Conservation (phyloP, 805 yeast species). For the Yamadazyma takamatsuzukensis region DNA sequence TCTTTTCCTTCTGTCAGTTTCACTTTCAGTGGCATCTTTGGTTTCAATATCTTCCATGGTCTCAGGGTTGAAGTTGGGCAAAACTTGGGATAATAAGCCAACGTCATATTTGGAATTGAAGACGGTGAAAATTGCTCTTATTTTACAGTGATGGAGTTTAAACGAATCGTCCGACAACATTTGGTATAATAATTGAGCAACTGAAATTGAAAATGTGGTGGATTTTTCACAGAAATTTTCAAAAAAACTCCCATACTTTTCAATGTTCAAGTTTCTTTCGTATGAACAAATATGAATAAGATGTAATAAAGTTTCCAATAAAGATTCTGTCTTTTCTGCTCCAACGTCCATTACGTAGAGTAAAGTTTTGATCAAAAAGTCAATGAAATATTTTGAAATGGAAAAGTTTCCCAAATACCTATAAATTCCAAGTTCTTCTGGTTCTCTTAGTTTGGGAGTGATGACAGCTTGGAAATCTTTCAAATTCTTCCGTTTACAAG, state of each 20-base stretch:
- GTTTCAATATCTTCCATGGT: constrained; percentile 17
- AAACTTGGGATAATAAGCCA: constrained; percentile 13
- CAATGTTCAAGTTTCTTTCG: constrained; percentile 27
- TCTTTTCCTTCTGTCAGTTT: constrained; percentile 57
- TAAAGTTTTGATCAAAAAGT: constrained; percentile 50
- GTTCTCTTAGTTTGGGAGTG: constrained; percentile 46
- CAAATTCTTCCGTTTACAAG: constrained; percentile 34
- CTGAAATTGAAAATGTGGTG: constrained; percentile 26
- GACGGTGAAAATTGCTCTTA: constrained; percentile 50
- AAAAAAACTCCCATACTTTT: constrained; percentile 29
- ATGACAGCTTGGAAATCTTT: constrained; percentile 49
- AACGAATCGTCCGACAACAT: constrained; percentile 41
- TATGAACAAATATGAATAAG: constrained; percentile 57
- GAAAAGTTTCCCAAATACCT: constrained; percentile 48
- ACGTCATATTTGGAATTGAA: constrained; percentile 24
- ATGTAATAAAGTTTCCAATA: constrained; percentile 60
- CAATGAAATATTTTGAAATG: constrained; percentile 48
- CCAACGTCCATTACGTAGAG: constrained; percentile 33
- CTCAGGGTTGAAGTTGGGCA: constrained; percentile 21
- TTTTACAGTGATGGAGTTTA: constrained; percentile 46
- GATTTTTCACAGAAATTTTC: constrained; percentile 26
- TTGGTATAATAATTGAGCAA: constrained; percentile 33
- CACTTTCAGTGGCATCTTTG: constrained; percentile 24
- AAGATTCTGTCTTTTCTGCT: constrained; percentile 47
- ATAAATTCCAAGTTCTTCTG: constrained; percentile 34